A percentile compares a stretch with the other conserved stretches of the same genome.
Conservation (phyloP, 2,329 filamentous ascomycete genomes). For the Ceratocystis harringtonii region DNA sequence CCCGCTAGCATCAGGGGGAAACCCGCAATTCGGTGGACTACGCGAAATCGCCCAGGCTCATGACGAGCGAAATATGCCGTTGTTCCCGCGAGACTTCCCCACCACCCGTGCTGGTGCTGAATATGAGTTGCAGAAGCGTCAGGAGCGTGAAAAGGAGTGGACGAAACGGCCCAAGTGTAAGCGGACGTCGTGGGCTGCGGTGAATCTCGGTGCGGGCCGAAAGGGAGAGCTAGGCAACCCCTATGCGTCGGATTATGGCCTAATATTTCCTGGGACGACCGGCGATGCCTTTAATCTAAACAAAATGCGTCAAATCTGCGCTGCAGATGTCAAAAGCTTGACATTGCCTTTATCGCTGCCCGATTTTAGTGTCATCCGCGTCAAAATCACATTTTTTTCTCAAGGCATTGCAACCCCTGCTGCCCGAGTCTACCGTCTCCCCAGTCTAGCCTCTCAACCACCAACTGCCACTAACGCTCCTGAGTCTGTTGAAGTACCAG, state of each 20-base stretch:
- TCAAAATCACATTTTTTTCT: constrained; percentile 50
- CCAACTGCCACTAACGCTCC: not conserved
- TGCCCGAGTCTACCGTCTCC: constrained; percentile 76
- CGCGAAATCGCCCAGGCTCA: constrained; percentile 64
- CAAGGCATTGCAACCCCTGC: constrained; percentile 57
- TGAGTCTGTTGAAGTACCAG: constrained; percentile 31
- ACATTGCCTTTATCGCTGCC: not conserved
- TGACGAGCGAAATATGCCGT: constrained; percentile 63
- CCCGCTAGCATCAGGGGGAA: constrained; percentile 63
- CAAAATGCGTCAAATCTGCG: constrained; percentile 15
- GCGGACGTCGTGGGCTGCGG: constrained; percentile 55
- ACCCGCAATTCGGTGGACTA: constrained; percentile 68
- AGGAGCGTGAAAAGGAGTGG: constrained; percentile 27
- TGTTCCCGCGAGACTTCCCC: constrained; percentile 76
- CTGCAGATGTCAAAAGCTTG: not conserved
- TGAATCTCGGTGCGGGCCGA: constrained; percentile 57
- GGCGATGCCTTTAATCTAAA: constrained; percentile 10
- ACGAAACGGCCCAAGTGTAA: constrained; percentile 62
- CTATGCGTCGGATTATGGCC: constrained; percentile 72
- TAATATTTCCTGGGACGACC: constrained; percentile 33
- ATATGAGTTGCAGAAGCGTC: constrained; percentile 59
- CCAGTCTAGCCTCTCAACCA: constrained; percentile 27
- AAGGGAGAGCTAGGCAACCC: constrained; percentile 74
- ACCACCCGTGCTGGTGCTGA: constrained; percentile 62
- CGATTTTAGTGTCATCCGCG: constrained; percentile 34